Evolutionary conservation across 257 asterid species (phyloP).

Genomic region (Nicotiana tomentosiformis): DNA sequence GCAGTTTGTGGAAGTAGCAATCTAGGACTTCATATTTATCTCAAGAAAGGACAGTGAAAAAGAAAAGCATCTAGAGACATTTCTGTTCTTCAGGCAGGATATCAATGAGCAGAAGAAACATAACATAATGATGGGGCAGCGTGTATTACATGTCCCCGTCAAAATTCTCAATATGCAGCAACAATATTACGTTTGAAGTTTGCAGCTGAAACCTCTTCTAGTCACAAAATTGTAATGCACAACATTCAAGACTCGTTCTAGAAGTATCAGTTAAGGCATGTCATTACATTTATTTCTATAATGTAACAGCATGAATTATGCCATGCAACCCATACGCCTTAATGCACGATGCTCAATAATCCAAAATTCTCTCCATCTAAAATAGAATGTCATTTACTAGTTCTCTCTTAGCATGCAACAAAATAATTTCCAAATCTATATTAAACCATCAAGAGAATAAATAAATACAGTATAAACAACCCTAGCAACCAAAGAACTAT

Average conservation of each 20-base stretch:
- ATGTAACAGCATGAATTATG: background rate
- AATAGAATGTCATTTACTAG: background rate
- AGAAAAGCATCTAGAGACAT: conserved; percentile 2
- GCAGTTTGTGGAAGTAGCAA: background rate
- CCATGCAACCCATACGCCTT: background rate
- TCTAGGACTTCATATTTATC: background rate
- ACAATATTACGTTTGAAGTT: background rate
- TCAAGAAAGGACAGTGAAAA: background rate
- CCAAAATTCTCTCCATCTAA: background rate
- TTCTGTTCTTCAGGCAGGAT: background rate
- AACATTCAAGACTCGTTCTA: background rate
- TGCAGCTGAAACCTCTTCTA: background rate
- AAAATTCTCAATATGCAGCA: background rate
- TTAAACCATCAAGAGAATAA: background rate
- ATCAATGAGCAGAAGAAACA: background rate
- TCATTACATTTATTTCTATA: background rate
- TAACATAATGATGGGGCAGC: background rate
- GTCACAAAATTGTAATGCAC: background rate
- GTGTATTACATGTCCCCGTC: background rate
- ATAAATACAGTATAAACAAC: background rate
- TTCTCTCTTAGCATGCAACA: background rate
- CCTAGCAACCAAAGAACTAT: background rate
- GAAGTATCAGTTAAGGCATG: background rate
- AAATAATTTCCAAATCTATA: background rate
- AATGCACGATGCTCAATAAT: background rate